A percentile compares a stretch with the other conserved stretches of the same genome.
Evolutionary conservation across 495 filamentous ascomycete genomes (phyloP).

Genomic region (Neurospora sp.): DNA sequence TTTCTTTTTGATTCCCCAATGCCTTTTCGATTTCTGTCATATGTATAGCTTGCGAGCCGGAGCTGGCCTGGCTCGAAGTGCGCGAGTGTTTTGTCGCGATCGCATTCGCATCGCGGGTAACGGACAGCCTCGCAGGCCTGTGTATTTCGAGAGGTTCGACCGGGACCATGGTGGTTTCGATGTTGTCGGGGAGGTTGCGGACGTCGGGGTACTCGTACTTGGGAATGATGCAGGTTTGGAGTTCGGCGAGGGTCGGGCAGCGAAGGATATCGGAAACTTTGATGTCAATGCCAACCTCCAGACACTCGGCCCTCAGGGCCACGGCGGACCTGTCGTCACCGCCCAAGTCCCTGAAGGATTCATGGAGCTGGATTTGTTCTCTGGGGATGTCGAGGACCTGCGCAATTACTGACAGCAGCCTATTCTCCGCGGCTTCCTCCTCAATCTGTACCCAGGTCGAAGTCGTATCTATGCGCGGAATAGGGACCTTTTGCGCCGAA

Average conservation of each 20-base stretch:
- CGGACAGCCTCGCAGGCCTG: constrained; percentile 10
- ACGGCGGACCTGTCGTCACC: constrained; percentile 26
- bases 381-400: constrained; percentile 22
- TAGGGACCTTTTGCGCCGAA: constrained; percentile 2
- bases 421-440: constrained; percentile 22
- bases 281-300: constrained; percentile 26
- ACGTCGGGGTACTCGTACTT: constrained; percentile 13
- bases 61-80: constrained; percentile 14
- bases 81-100: constrained; percentile 8
- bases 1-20: constrained; percentile 13
- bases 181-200: neutral
- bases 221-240: constrained; percentile 22
- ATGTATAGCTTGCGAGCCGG: constrained; percentile 4
- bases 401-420: constrained; percentile 21
- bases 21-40: constrained; percentile 22
- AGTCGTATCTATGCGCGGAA: constrained; percentile 14
- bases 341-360: constrained; percentile 33
- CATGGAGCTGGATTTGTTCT: constrained; percentile 15
- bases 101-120: neutral
- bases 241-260: constrained; percentile 31
- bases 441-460: constrained; percentile 21
- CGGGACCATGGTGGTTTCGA: constrained; percentile 10
- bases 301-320: constrained; percentile 23
- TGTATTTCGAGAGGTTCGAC: constrained; percentile 13
- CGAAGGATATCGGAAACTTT: constrained; percentile 31